phyloP scores from a whole-genome alignment of 495 filamentous ascomycete genomes.

The Talaromyces ruber region DNA sequence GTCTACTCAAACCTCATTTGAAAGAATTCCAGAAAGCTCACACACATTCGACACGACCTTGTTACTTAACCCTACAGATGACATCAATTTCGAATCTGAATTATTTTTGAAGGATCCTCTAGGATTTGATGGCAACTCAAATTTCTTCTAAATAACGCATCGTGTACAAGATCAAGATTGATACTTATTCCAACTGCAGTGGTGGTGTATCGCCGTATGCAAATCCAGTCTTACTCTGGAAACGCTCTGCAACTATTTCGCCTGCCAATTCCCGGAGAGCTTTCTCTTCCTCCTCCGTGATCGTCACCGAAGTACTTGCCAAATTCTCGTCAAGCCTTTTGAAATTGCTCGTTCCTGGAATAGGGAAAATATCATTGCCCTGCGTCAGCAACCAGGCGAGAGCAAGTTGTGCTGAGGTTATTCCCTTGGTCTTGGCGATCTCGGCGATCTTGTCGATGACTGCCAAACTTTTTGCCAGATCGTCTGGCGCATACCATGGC shows the following conservation, averaged over 20 bases:
- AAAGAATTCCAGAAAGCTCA: background rate
- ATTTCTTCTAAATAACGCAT: background rate
- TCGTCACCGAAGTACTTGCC: background rate
- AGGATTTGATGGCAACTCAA: background rate
- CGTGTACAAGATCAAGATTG: no score
- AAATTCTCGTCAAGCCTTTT: slow-evolving; percentile 51
- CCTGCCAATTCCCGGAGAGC: slow-evolving; percentile 7
- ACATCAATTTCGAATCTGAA: background rate
- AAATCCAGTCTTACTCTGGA: slow-evolving; percentile 15
- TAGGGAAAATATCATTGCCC: slow-evolving; percentile 51
- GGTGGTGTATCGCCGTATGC: slow-evolving; percentile 17
- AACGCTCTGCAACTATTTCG: slow-evolving; percentile 10
- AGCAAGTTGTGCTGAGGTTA: slow-evolving; percentile 60
- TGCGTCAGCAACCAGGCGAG: slow-evolving; percentile 54
- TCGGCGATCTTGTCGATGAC: slow-evolving; percentile 52
- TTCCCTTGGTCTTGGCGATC: slow-evolving; percentile 55
- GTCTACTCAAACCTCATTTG: background rate
- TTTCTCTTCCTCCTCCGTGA: slow-evolving; percentile 11
- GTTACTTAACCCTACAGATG: background rate
- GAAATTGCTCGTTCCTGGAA: slow-evolving; percentile 48
- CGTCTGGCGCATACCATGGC: slow-evolving; percentile 43
- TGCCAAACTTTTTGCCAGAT: slow-evolving; percentile 54
- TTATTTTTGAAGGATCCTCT: background rate
- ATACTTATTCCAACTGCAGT: slow-evolving; percentile 1
- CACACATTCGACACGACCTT: background rate